Base-by-base conservation (phyloP, 1,284 basidiomycete species). In the Spongispora temasekensis region DNA sequence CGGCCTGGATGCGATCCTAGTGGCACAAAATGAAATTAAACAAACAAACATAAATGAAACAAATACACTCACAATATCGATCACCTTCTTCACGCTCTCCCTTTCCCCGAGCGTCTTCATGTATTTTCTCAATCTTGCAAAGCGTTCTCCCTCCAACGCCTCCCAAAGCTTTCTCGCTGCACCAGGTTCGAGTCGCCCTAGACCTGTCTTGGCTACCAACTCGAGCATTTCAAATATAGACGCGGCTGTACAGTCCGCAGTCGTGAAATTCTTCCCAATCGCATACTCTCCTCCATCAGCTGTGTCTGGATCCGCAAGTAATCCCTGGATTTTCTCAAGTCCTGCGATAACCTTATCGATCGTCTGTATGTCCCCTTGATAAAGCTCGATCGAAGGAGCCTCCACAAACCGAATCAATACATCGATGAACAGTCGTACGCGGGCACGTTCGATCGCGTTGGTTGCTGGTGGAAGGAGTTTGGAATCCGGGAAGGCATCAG, bases 371-470 rank as follows among this genome's bases (percentile, higher is more conserved):
- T 10, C 28, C 8, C 46, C 53, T 2, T 13, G n/a, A 4, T 6
- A 0, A 2, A 62, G 8, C 10, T 51, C 37, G 0, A 53, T 2
- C 13, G 25, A 0, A 0, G 37, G 30, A 0, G 12, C 13, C 5
- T 57, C 55, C 7, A 67, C 21, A 2, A 76, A 72, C 31, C 60
- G 72, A 7, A 77, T 74, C 40, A 83, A 75, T 5, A 74, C 71
- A 58, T 88, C 83, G 61, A 85, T 81, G 75, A 89, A 86, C 73
- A 87, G 81, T 15, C 87, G 83, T 4, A 77, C 82, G 58, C 79
- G 78, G 2, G 87, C 87, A 25, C 84, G 82, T 13, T 70, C 67
- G 31, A 86, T 77, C 1, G 86, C 83, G 67, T 87, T 81, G 10
- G 76, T 71, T 5, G 34, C 34, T 5, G 53, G 34, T 12, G 32